Evolutionary conservation across 345 rosid species (phyloP), one percentile per base, ranked within the genome.

Genomic region (Pistacia vera): DNA sequence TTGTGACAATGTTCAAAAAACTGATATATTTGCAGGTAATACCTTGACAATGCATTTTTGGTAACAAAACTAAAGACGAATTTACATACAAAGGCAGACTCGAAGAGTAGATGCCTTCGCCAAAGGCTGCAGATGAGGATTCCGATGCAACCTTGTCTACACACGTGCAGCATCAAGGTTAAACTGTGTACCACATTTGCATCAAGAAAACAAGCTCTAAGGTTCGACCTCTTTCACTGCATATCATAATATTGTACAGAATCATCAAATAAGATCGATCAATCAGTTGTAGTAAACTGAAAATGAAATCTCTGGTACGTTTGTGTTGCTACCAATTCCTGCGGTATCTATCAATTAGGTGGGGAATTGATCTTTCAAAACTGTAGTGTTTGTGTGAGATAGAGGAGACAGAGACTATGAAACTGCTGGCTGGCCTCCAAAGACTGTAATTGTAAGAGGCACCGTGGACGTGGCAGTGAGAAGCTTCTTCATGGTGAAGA

Each of bases 101-200:
- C 86, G 78, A 73, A 86, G 81, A 68, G 84, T 88, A 8, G 97
- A 89, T 76, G 90, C 70, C 86, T 95, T 30, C 91, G 84, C 48
- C 95, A 88, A 72, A 85, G 90, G 87, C 91, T 95, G 80, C 90
- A 95, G 20, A 93, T 90, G 97, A 84, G 97, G 95, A 30, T 85
- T 93, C 70, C 86, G 97, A 68, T 91, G 97, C 90, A 88, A 87
- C 78, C 70, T 86, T 60, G 83, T 22, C 22, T 91, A 86, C 63
- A 84, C 22, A 22, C 22, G 0, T 22, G 22, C 22, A 22, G 22
- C 22, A 22, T 22, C 22, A 22, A 22, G 22, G 22, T 22, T 22
- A 22, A 22, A 22, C 22, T 0, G 0, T 0, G 22, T 22, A 22
- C 22, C 22, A 22, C 22, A 22, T 22, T 88, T 84, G 22, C 22